These are phyloP conservation scores for Colletotrichum chrysophilum DNA, from an alignment of 2,329 filamentous ascomycete genomes.

Conservation along the genomic window DNA sequence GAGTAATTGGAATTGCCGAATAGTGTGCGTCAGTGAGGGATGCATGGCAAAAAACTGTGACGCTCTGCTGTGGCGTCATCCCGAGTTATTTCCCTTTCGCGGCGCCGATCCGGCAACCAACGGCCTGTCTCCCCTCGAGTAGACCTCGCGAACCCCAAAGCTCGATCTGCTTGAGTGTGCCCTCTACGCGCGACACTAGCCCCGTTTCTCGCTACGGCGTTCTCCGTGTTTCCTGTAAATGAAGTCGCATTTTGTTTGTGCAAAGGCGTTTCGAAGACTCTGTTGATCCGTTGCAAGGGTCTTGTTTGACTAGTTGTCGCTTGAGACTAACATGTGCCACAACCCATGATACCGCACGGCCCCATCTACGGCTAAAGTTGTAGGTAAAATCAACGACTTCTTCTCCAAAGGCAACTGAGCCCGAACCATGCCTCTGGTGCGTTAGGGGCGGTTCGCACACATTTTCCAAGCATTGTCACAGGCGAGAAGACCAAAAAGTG, in stretches of 20 bases:
- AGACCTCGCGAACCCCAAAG: background rate
- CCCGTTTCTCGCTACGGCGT: background rate
- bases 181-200: background rate
- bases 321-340: background rate
- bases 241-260: background rate
- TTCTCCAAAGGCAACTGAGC: background rate
- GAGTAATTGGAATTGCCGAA: conserved; percentile 1
- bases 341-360: background rate
- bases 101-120: background rate
- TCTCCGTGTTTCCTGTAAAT: background rate
- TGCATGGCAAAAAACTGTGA: background rate
- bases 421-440: background rate
- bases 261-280: background rate
- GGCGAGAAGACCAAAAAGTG: background rate
- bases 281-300: background rate
- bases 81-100: background rate
- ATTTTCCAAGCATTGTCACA: background rate
- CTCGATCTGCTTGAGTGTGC: background rate
- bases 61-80: conserved; percentile 5
- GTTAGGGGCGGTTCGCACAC: background rate
- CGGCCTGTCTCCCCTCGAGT: background rate
- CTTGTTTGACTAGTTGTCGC: background rate
- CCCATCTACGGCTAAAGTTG: background rate
- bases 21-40: background rate
- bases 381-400: background rate